Evolutionary conservation across 352 stramenopile species (phyloP).

Genomic region (Phytopythium chamaehyphon): DNA sequence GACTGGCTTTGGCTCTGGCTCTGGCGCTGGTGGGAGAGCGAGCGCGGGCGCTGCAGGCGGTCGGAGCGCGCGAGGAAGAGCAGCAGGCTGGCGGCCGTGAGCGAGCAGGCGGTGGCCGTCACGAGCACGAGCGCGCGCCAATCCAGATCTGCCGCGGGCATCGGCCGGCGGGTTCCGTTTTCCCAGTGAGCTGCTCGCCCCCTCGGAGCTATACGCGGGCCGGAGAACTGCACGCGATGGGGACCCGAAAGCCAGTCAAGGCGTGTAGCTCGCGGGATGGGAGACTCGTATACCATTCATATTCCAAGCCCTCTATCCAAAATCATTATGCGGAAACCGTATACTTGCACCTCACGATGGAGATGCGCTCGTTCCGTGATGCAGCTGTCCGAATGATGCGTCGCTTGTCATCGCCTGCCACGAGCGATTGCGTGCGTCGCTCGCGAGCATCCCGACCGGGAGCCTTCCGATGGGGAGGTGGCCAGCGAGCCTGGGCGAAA

Average conservation of each 20-base stretch:
- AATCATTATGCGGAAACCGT: too few species aligned
- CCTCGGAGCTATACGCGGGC: too few species aligned
- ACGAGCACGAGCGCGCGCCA: slow-evolving; percentile 50
- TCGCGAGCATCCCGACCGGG: too few species aligned
- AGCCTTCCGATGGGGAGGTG: too few species aligned
- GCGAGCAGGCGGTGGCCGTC: slow-evolving; percentile 47
- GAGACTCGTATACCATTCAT: too few species aligned
- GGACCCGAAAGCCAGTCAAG: too few species aligned
- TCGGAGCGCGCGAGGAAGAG: slow-evolving; percentile 25
- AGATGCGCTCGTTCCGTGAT: too few species aligned
- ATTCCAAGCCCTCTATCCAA: background rate
- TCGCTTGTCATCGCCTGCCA: background rate
- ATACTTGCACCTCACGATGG: too few species aligned
- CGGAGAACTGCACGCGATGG: too few species aligned
- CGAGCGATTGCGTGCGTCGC: too few species aligned
- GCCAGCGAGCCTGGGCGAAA: too few species aligned
- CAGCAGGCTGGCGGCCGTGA: slow-evolving; percentile 53
- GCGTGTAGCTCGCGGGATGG: too few species aligned
- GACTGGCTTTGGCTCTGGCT: background rate
- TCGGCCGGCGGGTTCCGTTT: slow-evolving; percentile 9
- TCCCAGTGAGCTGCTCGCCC: background rate
- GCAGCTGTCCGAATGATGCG: background rate
- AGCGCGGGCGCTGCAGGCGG: slow-evolving; percentile 7
- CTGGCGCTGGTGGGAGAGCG: slow-evolving; percentile 11
- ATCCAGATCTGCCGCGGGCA: slow-evolving; percentile 29